A percentile compares a stretch with the other conserved stretches of the same genome.
These are phyloP conservation scores for Trichoderma simmonsii DNA, from an alignment of 2,329 filamentous ascomycete species.

Conservation along the genomic window DNA sequence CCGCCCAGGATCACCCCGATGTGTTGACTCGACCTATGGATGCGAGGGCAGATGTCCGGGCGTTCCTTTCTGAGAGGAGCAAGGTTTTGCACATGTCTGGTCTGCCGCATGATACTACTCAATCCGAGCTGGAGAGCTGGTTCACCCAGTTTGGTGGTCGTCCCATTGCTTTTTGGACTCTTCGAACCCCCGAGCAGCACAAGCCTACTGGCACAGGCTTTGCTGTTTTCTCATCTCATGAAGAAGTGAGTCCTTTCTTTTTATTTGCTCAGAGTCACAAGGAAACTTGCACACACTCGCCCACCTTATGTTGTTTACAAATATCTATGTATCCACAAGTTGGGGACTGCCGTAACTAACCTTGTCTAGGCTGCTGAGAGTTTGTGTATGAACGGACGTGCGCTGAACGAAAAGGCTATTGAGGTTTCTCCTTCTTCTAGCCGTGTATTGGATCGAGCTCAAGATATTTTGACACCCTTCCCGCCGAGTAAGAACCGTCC, in stretches of 20 bases:
- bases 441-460: conserved; percentile 89
- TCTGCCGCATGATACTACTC: conserved; percentile 94
- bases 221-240: conserved; percentile 96
- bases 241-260: conserved; percentile 69
- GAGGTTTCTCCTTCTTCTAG: conserved; percentile 98
- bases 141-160: conserved; percentile 98
- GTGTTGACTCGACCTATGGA: conserved; percentile 95
- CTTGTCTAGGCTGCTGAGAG: conserved; percentile 81
- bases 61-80: conserved; percentile 92
- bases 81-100: conserved; percentile 99
- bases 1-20: conserved; percentile 87
- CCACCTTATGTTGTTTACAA: not conserved
- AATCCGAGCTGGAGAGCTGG: conserved; percentile 98
- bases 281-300: too few relatives aligned
- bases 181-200: conserved; percentile 96
- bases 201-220: conserved; percentile 99
- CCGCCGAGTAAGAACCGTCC: conserved; percentile 98
- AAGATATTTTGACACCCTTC: conserved; percentile 94
- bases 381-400: conserved; percentile 98
- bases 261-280: not conserved
- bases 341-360: not conserved
- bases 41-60: conserved; percentile 90
- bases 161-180: conserved; percentile 98
- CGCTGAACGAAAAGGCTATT: conserved; percentile 97
- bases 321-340: too few relatives aligned